These are phyloP conservation scores for Sclerotiophoma versabilis DNA, from an alignment of 2,329 filamentous ascomycete species.

Conservation along the genomic window DNA sequence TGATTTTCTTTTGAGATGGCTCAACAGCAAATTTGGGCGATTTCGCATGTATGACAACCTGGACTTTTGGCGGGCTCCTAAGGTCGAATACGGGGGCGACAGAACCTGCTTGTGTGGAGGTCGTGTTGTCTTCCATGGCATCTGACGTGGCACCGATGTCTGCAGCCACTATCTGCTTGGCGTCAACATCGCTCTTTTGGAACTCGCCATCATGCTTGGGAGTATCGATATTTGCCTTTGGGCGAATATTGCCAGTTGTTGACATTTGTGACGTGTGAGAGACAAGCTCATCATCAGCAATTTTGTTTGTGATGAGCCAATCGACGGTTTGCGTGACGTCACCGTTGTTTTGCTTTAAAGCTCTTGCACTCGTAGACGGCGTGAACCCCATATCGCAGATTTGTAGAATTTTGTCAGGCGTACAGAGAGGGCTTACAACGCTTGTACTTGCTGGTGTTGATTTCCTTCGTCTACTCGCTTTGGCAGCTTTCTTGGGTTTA, in stretches of 20 bases:
- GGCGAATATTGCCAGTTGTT: not conserved
- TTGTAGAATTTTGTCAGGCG: slow-evolving; percentile 40
- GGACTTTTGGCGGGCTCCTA: slow-evolving; percentile 30
- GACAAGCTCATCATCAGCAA: slow-evolving; percentile 41
- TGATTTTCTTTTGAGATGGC: slow-evolving; percentile 23
- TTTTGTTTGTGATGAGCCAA: slow-evolving; percentile 40
- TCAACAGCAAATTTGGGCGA: slow-evolving; percentile 8
- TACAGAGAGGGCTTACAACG: slow-evolving; percentile 14
- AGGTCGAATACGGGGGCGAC: not conserved
- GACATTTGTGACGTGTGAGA: slow-evolving; percentile 11
- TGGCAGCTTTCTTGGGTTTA: slow-evolving; percentile 37
- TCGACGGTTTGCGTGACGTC: slow-evolving; percentile 41
- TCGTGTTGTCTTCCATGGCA: not conserved
- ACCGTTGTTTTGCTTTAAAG: slow-evolving; percentile 35
- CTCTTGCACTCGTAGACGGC: slow-evolving; percentile 36
- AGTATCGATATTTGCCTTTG: not conserved
- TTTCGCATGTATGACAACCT: slow-evolving; percentile 34
- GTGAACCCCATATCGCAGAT: slow-evolving; percentile 49
- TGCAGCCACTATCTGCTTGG: not conserved
- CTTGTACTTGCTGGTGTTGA: slow-evolving; percentile 21
- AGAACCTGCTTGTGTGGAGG: not conserved
- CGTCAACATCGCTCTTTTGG: not conserved
- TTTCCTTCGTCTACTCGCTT: slow-evolving; percentile 31
- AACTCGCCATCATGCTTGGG: not conserved
- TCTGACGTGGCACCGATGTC: not conserved